Conservation (phyloP, 306 rosid species). For the Prunus padus region DNA sequence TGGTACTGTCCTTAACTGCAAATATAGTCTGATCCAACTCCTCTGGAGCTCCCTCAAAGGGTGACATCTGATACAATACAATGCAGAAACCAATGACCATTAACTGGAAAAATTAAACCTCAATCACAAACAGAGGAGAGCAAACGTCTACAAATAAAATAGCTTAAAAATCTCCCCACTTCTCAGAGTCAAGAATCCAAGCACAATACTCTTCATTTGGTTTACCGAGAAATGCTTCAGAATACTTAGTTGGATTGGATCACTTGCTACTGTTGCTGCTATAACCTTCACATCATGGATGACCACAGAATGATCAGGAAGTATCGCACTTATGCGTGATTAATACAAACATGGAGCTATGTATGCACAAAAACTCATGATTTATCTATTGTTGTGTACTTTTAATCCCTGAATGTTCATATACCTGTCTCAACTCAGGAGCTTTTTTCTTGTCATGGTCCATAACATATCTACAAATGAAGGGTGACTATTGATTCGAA, state of each 20-base stretch:
- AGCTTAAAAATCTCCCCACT: slow-evolving; percentile 68
- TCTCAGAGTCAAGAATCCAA: slow-evolving; percentile 88
- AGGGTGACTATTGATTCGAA: neutral
- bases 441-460: slow-evolving; percentile 77
- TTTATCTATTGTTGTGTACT: neutral
- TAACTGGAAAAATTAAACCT: neutral
- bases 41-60: slow-evolving; percentile 77
- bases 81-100: slow-evolving; percentile 23
- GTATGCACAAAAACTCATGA: neutral
- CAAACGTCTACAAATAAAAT: neutral
- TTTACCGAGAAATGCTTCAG: slow-evolving; percentile 94
- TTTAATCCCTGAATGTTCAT: neutral
- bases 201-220: slow-evolving; percentile 75
- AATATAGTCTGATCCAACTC: slow-evolving; percentile 96
- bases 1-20: slow-evolving; percentile 46
- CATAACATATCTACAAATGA: slow-evolving; percentile 72
- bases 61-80: slow-evolving; percentile 60
- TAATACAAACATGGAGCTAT: neutral
- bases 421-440: slow-evolving; percentile 79
- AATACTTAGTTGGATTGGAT: slow-evolving; percentile 67
- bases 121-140: neutral
- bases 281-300: slow-evolving; percentile 56
- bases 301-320: neutral
- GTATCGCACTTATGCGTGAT: neutral
- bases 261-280: slow-evolving; percentile 90